Base-by-base conservation (phyloP, 2,329 filamentous ascomycete species). In the Chrysoporthe deuterocubensis region DNA sequence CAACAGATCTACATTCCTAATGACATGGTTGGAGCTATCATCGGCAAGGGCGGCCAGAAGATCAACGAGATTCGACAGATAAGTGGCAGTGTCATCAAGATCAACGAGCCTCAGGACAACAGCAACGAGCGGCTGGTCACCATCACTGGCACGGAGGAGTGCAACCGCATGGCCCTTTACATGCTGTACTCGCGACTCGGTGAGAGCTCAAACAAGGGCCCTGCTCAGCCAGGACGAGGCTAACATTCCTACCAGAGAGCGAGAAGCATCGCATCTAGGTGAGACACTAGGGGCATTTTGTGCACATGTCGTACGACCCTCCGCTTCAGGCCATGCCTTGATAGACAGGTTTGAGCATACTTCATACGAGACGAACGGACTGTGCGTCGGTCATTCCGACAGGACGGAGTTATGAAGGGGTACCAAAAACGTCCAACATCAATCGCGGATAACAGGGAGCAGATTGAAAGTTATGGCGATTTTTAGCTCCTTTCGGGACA, bases 1-100 rank as follows among this genome's bases (percentile, higher is more conserved):
- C 96, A 99, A 81, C 96, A 99, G 81, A 99, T 99, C 73, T 99
- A 92, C 82, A 99, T 99, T 74, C 96, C 96, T 68, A 99, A 99
- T 78, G 96, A 99, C 76, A 98, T 99, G 96, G 96, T 99, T 65
- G 96, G 96, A 71, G 96, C 96, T 66, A 99, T 99, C 75, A 99
- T 99, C 74, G 96, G 96, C 76, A 99, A 99, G 83, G 96, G 96
- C 70, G 96, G 96, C 72, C 92, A 94, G 66, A 99, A 99, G 87
- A 99, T 99, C 85, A 99, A 99, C 78, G 96, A 99, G 81, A 99
- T 99, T 72, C 90, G 96, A 73, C 94, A 97, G 79, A 89, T 99
- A 74, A 96, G 92, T 79, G 96, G 95, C 73, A 98, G 95, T 81
- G 94, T 99, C 59, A 98, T 99, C 80, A 99, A 99, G 85, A 99